These are phyloP conservation scores for Gossypium rotundifolium DNA, from an alignment of 345 rosid species.

Conservation along the genomic window DNA sequence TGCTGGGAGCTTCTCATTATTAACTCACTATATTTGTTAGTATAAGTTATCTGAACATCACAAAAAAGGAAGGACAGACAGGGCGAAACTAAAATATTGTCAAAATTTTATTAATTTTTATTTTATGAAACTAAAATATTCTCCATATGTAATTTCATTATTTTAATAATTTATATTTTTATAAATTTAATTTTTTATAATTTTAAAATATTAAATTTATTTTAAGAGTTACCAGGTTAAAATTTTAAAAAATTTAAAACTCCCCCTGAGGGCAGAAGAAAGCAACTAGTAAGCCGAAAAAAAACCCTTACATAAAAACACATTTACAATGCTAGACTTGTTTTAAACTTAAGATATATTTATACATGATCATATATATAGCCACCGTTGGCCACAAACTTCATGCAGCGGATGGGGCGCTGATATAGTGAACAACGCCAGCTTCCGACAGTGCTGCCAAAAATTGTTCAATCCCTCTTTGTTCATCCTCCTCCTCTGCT, in stretches of 20 bases:
- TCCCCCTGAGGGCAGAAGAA: too few species aligned
- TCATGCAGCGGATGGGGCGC: constrained; percentile 53
- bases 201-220: too few species aligned
- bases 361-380: neutral
- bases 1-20: neutral
- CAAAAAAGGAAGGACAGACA: too few species aligned
- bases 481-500: neutral
- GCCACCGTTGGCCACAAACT: neutral
- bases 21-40: neutral
- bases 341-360: neutral
- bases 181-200: too few species aligned
- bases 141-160: too few species aligned
- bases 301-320: neutral
- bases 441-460: constrained; percentile 32
- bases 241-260: too few species aligned
- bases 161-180: too few species aligned
- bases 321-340: neutral
- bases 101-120: too few species aligned
- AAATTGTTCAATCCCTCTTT: constrained; percentile 4
- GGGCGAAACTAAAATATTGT: too few species aligned
- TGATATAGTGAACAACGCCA: constrained; percentile 18
- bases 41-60: too few species aligned
- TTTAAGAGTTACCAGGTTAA: too few species aligned
- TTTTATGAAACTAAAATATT: too few species aligned
- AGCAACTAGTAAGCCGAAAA: neutral